A percentile compares a stretch with the other conserved stretches of the same genome.
phyloP scores from a whole-genome alignment of 2,329 filamentous ascomycete genomes.

The Neoarthrinium moseri region DNA sequence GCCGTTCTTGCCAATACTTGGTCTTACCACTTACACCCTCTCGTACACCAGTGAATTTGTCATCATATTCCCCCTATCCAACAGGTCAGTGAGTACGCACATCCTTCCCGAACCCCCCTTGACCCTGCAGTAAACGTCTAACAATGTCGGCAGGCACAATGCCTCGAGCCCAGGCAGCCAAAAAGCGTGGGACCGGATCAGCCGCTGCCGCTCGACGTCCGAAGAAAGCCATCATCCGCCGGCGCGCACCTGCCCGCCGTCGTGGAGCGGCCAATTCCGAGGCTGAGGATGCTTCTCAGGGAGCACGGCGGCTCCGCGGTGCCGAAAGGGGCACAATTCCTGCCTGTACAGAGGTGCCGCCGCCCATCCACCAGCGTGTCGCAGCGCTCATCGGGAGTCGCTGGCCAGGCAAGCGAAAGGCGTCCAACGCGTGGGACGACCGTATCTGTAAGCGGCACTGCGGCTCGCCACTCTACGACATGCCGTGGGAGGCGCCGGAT shows the following conservation, averaged over 20 bases:
- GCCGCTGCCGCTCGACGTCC: neutral
- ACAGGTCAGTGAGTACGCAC: too few relatives aligned
- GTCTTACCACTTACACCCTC: too few relatives aligned
- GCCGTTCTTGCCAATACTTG: too few relatives aligned
- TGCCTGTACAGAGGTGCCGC: neutral
- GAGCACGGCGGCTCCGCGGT: too few relatives aligned
- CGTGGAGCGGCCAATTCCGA: neutral
- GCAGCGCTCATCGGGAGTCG: conserved; percentile 4
- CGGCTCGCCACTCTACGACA: neutral
- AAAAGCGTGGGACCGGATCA: neutral
- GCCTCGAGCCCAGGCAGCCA: neutral
- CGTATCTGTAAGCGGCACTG: conserved; percentile 6
- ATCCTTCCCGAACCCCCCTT: too few relatives aligned
- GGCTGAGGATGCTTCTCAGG: too few relatives aligned
- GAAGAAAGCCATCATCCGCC: too few relatives aligned
- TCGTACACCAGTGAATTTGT: too few relatives aligned
- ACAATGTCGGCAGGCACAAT: neutral
- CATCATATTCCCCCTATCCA: too few relatives aligned
- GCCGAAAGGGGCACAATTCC: too few relatives aligned
- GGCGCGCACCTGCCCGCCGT: neutral
- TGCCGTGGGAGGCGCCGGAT: conserved; percentile 1
- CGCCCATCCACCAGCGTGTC: conserved; percentile 2
- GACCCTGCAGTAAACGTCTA: too few relatives aligned
- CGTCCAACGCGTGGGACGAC: conserved; percentile 9
- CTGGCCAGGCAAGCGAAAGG: conserved; percentile 5